Evolutionary conservation across 805 yeast genomes (phyloP).

Genomic region (Cyberlindnera nakhonratchasimensis): DNA sequence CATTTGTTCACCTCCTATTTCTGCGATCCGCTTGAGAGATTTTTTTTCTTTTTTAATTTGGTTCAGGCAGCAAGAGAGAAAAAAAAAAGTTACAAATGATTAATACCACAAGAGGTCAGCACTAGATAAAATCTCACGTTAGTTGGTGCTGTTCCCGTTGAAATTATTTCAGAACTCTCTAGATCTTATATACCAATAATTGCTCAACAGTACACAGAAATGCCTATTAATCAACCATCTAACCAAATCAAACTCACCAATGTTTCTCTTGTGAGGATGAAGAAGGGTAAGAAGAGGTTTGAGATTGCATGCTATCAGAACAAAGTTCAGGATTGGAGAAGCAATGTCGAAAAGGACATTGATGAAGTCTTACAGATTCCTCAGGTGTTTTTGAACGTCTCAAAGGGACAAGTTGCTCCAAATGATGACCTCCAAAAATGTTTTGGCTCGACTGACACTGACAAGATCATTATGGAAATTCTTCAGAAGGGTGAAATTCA

Average conservation of each 20-base stretch:
- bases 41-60: constrained; percentile 3
- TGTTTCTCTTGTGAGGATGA: constrained; percentile 88
- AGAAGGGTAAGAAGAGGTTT: constrained; percentile 85
- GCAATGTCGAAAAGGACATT: constrained; percentile 83
- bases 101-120: neutral
- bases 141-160: too few species aligned
- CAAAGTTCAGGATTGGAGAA: constrained; percentile 93
- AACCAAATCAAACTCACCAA: constrained; percentile 89
- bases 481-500: constrained; percentile 91
- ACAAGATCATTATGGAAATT: constrained; percentile 75
- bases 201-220: constrained; percentile 18
- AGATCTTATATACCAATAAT: neutral
- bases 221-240: constrained; percentile 81
- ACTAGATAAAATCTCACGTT: too few species aligned
- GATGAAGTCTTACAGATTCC: constrained; percentile 96
- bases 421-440: constrained; percentile 72
- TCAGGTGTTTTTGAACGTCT: constrained; percentile 89
- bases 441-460: constrained; percentile 74
- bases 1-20: constrained; percentile 2
- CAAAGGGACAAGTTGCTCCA: constrained; percentile 91
- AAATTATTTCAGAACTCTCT: too few species aligned
- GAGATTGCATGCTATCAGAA: constrained; percentile 97
- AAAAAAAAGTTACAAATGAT: neutral
- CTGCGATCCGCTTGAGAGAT: neutral
- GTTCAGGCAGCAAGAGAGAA: neutral